phyloP scores from a whole-genome alignment of 176 grass and related monocot species.

The Tillandsia leiboldiana region DNA sequence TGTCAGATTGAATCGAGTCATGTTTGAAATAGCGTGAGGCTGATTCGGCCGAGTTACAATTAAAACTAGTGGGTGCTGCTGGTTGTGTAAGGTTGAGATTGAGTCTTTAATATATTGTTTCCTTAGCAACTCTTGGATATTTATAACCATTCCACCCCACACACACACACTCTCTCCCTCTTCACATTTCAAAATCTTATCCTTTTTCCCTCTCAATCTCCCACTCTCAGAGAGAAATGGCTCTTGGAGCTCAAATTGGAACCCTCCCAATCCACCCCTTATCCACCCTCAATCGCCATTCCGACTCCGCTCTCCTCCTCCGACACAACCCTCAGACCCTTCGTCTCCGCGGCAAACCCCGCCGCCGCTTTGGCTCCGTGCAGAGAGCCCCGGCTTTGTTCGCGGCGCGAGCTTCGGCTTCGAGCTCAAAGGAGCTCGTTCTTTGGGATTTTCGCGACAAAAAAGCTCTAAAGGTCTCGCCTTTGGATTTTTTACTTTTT shows the following conservation, averaged over 20 bases:
- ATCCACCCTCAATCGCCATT: not conserved
- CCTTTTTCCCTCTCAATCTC: conserved; percentile 20
- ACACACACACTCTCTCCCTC: conserved; percentile 11
- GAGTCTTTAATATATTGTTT: no score
- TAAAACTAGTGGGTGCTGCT: no score
- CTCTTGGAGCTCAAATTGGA: not conserved
- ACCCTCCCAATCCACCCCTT: conserved; percentile 2
- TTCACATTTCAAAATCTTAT: conserved; percentile 20
- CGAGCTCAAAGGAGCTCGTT: conserved; percentile 43
- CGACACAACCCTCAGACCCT: conserved; percentile 27
- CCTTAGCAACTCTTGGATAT: not conserved
- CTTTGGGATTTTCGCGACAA: conserved; percentile 53
- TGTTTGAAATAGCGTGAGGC: no score
- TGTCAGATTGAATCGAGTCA: no score
- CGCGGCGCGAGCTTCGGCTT: conserved; percentile 40
- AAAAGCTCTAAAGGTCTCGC: conserved; percentile 70
- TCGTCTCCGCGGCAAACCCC: conserved; percentile 15
- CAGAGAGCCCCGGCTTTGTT: conserved; percentile 30
- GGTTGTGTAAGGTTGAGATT: no score
- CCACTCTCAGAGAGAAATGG: conserved; percentile 1
- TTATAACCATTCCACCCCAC: conserved; percentile 16
- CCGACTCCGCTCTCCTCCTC: not conserved
- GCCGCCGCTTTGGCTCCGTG: not conserved
- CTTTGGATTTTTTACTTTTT: not conserved
- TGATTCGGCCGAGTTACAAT: no score